phyloP scores from a whole-genome alignment of 495 filamentous ascomycete genomes.

The Aspergillus coremiiformis region DNA sequence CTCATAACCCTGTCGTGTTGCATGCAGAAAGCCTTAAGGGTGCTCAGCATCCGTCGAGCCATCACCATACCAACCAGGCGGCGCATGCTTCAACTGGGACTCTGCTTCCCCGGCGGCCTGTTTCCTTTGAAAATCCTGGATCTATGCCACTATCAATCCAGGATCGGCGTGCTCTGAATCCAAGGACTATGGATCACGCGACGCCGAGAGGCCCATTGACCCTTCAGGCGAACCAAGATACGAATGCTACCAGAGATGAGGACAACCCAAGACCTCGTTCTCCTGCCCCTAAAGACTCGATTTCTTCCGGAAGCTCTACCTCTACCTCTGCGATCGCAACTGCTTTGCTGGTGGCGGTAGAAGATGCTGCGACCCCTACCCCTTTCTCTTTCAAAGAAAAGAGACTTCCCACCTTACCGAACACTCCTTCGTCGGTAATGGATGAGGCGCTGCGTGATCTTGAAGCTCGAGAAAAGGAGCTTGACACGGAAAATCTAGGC shows the following conservation, averaged over 20 bases:
- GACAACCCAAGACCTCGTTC: neutral
- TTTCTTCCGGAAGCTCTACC: constrained; percentile 18
- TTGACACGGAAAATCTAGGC: constrained; percentile 28
- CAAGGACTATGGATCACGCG: constrained; percentile 10
- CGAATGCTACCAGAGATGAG: neutral
- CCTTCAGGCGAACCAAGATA: constrained; percentile 20
- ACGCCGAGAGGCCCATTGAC: constrained; percentile 22
- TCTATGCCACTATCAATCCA: constrained; percentile 24
- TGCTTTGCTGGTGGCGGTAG: constrained; percentile 1
- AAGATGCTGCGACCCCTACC: constrained; percentile 27
- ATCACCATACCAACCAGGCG: neutral
- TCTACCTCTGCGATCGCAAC: constrained; percentile 11
- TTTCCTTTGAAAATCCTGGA: constrained; percentile 3
- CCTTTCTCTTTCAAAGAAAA: constrained; percentile 29
- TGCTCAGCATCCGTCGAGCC: neutral
- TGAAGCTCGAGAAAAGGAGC: constrained; percentile 28
- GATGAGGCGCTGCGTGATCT: constrained; percentile 40
- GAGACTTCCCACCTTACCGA: constrained; percentile 40
- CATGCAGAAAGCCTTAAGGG: neutral
- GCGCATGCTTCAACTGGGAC: neutral
- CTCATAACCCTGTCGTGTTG: neutral
- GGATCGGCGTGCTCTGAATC: constrained; percentile 28
- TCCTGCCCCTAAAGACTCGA: constrained; percentile 9
- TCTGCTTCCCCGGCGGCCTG: constrained; percentile 3
- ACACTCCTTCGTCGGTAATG: constrained; percentile 43